phyloP scores from a whole-genome alignment of 1,284 basidiomycete genomes.

The Irpex rosettiformis region DNA sequence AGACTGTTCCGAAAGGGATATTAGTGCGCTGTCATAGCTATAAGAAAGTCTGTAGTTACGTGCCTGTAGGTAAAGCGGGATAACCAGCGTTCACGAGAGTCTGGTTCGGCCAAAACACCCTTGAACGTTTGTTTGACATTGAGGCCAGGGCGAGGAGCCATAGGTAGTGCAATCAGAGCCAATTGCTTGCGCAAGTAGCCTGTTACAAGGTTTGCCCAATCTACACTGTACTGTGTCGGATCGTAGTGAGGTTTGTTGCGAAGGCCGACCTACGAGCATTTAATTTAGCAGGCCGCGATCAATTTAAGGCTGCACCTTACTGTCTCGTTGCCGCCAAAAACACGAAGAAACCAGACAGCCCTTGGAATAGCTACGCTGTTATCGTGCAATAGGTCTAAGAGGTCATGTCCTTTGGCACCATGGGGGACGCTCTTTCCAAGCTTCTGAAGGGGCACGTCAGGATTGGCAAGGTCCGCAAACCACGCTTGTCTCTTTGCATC shows the following conservation, averaged over 20 bases:
- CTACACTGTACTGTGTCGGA: conserved; percentile 82
- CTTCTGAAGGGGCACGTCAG: conserved; percentile 83
- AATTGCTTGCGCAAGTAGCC: conserved; percentile 91
- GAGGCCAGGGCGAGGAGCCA: conserved; percentile 65
- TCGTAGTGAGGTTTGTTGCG: conserved; percentile 72
- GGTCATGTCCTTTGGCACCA: conserved; percentile 87
- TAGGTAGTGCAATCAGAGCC: conserved; percentile 78
- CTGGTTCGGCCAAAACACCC: conserved; percentile 67
- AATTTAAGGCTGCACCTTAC: conserved; percentile 37
- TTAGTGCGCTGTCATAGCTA: conserved; percentile 1
- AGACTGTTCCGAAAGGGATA: conserved; percentile 42
- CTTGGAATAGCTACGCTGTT: conserved; percentile 82
- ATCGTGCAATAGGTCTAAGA: conserved; percentile 84
- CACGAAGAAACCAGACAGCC: conserved; percentile 94
- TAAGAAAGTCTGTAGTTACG: conserved; percentile 23
- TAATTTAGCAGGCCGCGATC: background rate
- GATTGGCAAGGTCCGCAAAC: conserved; percentile 90
- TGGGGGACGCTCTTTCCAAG: conserved; percentile 91
- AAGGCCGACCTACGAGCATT: conserved; percentile 51
- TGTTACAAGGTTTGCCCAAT: conserved; percentile 87
- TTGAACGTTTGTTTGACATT: conserved; percentile 80
- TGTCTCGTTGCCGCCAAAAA: conserved; percentile 94
- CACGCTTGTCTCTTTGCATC: conserved; percentile 87
- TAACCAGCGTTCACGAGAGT: conserved; percentile 74
- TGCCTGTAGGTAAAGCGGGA: conserved; percentile 81